phyloP scores from a whole-genome alignment of 495 filamentous ascomycete species.

The Rhypophila decipiens region DNA sequence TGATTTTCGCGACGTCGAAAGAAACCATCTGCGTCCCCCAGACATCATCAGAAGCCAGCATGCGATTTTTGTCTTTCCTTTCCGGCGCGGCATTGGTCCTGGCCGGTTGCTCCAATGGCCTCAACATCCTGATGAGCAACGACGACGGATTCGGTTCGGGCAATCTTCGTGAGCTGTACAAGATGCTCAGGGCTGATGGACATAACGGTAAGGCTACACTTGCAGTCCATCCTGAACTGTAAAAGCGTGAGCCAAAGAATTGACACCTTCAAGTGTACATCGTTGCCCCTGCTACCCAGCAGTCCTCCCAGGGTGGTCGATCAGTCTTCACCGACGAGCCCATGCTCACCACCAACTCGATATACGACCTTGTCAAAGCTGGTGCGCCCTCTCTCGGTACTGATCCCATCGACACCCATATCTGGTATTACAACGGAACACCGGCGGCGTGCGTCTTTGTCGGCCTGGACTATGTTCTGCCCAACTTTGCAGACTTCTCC shows the following conservation, averaged over 20 bases:
- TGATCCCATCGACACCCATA: conserved; percentile 34
- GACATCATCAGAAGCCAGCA: too few relatives aligned
- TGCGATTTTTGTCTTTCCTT: neutral
- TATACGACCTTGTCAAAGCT: conserved; percentile 26
- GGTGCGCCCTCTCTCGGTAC: conserved; percentile 22
- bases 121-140: conserved; percentile 28
- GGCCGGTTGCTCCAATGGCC: neutral
- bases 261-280: neutral
- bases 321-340: conserved; percentile 1
- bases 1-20: too few relatives aligned
- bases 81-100: conserved; percentile 1
- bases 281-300: neutral
- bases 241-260: conserved; percentile 13
- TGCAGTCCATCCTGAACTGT: conserved; percentile 18
- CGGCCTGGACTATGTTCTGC: conserved; percentile 46
- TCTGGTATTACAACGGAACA: conserved; percentile 45
- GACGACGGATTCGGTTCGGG: conserved; percentile 39
- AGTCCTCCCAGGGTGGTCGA: conserved; percentile 2
- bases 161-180: conserved; percentile 38
- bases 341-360: neutral
- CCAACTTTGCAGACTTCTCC: conserved; percentile 31
- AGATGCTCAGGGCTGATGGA: conserved; percentile 26
- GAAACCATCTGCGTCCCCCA: too few relatives aligned
- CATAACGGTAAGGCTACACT: conserved; percentile 35
- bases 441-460: conserved; percentile 31